Conservation (phyloP, 169 alveolate genomes). For the Plasmodium gonderi region DNA sequence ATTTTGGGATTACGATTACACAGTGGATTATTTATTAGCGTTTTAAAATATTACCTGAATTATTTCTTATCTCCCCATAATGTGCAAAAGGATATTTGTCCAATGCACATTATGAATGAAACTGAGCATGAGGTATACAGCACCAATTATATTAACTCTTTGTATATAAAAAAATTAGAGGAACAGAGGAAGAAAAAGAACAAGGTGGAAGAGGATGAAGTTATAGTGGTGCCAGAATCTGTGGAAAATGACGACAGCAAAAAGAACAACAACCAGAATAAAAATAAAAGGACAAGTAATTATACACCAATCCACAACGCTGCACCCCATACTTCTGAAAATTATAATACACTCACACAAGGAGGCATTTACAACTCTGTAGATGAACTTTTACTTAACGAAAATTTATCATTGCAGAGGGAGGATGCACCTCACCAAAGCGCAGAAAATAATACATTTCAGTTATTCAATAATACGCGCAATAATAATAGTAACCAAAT, state of each 20-base stretch:
- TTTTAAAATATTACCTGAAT: conserved; percentile 60
- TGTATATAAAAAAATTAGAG: neutral
- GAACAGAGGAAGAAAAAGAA: neutral
- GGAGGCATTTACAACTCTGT: neutral
- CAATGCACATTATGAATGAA: conserved; percentile 47
- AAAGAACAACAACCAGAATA: neutral
- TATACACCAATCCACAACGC: too few species aligned
- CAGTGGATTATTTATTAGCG: conserved; percentile 68
- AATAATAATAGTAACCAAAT: too few species aligned
- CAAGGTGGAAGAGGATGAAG: too few species aligned
- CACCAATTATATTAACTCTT: conserved; percentile 16
- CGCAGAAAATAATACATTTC: too few species aligned
- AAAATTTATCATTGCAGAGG: too few species aligned
- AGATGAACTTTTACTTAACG: neutral
- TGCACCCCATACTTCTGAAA: neutral
- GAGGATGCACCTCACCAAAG: too few species aligned
- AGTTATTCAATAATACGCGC: too few species aligned
- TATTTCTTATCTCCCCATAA: conserved; percentile 26
- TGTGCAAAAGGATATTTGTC: conserved; percentile 63
- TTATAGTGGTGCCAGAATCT: too few species aligned
- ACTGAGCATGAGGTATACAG: conserved; percentile 20
- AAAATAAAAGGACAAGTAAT: neutral
- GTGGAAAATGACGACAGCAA: neutral
- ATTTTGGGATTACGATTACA: conserved; percentile 61
- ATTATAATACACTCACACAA: neutral